These are phyloP conservation scores for Fusarium equiseti DNA, from an alignment of 2,329 filamentous ascomycete genomes.

Conservation along the genomic window DNA sequence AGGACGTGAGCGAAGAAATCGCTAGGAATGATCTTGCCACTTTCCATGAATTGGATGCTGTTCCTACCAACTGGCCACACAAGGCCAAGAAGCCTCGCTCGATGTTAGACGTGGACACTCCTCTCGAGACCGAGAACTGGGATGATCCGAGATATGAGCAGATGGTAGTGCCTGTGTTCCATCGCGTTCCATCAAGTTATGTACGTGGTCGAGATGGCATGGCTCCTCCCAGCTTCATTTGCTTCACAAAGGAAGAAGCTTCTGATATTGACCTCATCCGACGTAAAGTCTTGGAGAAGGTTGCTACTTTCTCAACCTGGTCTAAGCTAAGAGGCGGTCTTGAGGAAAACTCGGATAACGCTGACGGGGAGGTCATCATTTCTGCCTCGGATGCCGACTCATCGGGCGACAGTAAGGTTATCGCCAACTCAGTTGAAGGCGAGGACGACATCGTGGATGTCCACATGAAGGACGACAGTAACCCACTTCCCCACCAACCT, in stretches of 20 bases:
- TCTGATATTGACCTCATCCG: conserved; percentile 76
- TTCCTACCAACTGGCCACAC: conserved; percentile 81
- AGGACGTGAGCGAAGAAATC: conserved; percentile 79
- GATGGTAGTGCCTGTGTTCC: conserved; percentile 78
- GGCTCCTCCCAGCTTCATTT: conserved; percentile 75
- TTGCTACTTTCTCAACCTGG: conserved; percentile 81
- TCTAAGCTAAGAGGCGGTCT: conserved; percentile 68
- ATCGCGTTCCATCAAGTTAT: conserved; percentile 61
- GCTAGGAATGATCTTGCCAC: conserved; percentile 73
- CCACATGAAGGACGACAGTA: conserved; percentile 77
- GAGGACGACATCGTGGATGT: conserved; percentile 94
- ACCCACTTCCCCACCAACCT: conserved; percentile 46
- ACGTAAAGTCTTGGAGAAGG: conserved; percentile 81
- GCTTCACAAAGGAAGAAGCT: conserved; percentile 79
- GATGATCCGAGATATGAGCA: conserved; percentile 72
- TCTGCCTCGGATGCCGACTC: conserved; percentile 74
- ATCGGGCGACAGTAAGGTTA: conserved; percentile 76
- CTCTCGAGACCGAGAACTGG: conserved; percentile 60
- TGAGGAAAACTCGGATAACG: conserved; percentile 62
- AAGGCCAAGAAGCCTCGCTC: conserved; percentile 65
- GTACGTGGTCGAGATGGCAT: conserved; percentile 49
- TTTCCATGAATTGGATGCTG: conserved; percentile 80
- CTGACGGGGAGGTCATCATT: conserved; percentile 77
- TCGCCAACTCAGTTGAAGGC: conserved; percentile 83
- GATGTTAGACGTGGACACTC: conserved; percentile 62